Conservation (phyloP, 176 grass and related monocot genomes). For the Dendrocalamus sinicus region DNA sequence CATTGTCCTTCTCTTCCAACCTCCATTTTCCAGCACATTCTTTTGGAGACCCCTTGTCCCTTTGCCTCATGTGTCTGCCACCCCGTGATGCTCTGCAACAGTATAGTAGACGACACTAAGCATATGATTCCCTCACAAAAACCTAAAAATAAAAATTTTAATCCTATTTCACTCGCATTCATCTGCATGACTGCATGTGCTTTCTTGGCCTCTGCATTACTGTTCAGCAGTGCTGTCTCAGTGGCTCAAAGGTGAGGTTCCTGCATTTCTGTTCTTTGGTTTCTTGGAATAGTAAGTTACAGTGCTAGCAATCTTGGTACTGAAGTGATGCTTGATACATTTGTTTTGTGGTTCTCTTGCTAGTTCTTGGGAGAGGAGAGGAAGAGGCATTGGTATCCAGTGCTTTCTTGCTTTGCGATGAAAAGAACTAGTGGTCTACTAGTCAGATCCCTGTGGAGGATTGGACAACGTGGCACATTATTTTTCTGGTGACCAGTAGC, state of each 20-base stretch:
- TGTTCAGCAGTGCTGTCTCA: slow-evolving; percentile 25
- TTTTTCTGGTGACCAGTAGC: slow-evolving; percentile 53
- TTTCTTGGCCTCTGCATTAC: slow-evolving; percentile 12
- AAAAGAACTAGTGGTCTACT: slow-evolving; percentile 39
- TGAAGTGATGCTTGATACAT: slow-evolving; percentile 37
- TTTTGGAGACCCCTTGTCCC: slow-evolving; percentile 40
- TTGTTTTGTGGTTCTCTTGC: slow-evolving; percentile 34
- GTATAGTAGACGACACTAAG: slow-evolving; percentile 43
- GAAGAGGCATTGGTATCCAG: slow-evolving; percentile 45
- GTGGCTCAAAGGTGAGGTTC: slow-evolving; percentile 28
- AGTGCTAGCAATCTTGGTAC: slow-evolving; percentile 20
- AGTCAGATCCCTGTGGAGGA: slow-evolving; percentile 39
- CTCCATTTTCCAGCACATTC: slow-evolving; percentile 69
- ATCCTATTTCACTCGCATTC: slow-evolving; percentile 28
- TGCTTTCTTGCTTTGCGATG: slow-evolving; percentile 57
- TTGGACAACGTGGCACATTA: slow-evolving; percentile 33
- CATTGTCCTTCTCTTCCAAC: slow-evolving; percentile 49
- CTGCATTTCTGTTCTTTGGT: neutral
- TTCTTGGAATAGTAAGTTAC: neutral
- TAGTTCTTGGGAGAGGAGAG: slow-evolving; percentile 35
- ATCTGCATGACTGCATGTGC: slow-evolving; percentile 29
- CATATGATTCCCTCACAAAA: slow-evolving; percentile 56
- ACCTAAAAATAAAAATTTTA: slow-evolving; percentile 9
- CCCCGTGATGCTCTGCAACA: slow-evolving; percentile 68
- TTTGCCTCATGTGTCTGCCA: slow-evolving; percentile 48